Percentiles rank a stretch among this genome's conserved stretches.
These are phyloP conservation scores for Phytophthora agathidicida DNA, from an alignment of 352 stramenopile species.

Conservation along the genomic window DNA sequence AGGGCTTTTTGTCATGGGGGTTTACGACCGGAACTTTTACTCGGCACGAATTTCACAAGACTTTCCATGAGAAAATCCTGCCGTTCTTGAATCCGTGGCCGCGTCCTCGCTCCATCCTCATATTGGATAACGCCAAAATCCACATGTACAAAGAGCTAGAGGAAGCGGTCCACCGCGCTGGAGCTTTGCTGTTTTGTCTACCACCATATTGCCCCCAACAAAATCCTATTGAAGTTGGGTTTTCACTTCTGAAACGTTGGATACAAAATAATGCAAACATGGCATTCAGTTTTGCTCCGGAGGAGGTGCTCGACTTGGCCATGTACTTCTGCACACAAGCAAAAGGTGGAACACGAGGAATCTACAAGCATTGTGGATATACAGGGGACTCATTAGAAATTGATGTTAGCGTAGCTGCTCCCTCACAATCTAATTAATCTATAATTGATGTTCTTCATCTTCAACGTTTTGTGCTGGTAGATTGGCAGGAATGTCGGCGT, in stretches of 20 bases:
- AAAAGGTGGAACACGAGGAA: background rate
- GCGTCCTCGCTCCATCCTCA: conserved; percentile 7
- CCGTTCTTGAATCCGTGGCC: conserved; percentile 5
- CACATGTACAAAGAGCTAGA: conserved; percentile 12
- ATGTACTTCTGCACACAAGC: background rate
- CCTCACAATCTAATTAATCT: too few species aligned
- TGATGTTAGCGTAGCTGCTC: too few species aligned
- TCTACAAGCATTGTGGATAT: too few species aligned
- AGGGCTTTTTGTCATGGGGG: background rate
- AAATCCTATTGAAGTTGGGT: conserved; percentile 11
- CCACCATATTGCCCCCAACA: conserved; percentile 6
- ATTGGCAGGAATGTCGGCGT: too few species aligned
- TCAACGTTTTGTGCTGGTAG: too few species aligned
- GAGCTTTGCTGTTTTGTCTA: conserved; percentile 4
- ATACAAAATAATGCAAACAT: conserved; percentile 1
- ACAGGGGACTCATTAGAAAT: too few species aligned
- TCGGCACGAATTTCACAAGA: too few species aligned
- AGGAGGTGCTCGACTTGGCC: background rate
- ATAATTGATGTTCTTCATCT: too few species aligned
- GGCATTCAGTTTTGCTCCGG: background rate
- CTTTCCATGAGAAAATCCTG: conserved; percentile 7
- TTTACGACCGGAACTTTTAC: background rate
- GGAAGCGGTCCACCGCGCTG: background rate
- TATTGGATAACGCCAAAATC: conserved; percentile 9
- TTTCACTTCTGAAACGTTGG: conserved; percentile 6